These are phyloP conservation scores for Nectriaceae sp. DNA, from an alignment of 2,329 filamentous ascomycete species.

Conservation along the genomic window DNA sequence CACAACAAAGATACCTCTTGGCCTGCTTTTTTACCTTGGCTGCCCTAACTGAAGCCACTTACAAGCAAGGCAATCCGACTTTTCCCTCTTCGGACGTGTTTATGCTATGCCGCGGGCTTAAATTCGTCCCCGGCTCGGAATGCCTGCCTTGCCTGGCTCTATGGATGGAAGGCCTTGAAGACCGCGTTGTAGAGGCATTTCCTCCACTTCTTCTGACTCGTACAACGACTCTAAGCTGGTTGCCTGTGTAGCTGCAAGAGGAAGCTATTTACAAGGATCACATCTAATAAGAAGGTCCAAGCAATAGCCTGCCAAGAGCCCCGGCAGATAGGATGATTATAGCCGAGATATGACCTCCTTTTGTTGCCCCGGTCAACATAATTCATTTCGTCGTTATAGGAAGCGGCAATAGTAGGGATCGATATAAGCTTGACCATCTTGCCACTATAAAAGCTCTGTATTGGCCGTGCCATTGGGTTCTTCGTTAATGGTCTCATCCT, in stretches of 20 bases:
- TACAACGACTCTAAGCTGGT: slow-evolving; percentile 1
- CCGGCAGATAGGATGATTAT: slow-evolving; percentile 6
- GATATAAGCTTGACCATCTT: slow-evolving; percentile 3
- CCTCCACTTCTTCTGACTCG: slow-evolving; percentile 2
- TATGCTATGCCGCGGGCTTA: slow-evolving; percentile 9
- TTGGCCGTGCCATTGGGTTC: slow-evolving; percentile 3
- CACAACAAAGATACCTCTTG: no score
- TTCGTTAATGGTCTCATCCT: slow-evolving; percentile 5
- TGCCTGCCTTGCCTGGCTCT: not conserved
- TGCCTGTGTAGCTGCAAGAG: slow-evolving; percentile 3
- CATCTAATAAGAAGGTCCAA: slow-evolving; percentile 16
- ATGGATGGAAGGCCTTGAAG: not conserved
- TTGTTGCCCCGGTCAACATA: slow-evolving; percentile 14
- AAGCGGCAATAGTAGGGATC: slow-evolving; percentile 3
- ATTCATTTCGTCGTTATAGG: slow-evolving; percentile 15
- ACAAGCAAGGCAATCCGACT: slow-evolving; percentile 4
- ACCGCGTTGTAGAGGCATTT: slow-evolving; percentile 1
- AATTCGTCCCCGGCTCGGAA: slow-evolving; percentile 6
- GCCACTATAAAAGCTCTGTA: slow-evolving; percentile 10
- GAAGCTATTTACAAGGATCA: slow-evolving; percentile 10
- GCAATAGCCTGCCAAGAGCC: slow-evolving; percentile 14
- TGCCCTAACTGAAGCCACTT: slow-evolving; percentile 1
- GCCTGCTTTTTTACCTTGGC: not conserved
- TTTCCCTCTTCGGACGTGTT: slow-evolving; percentile 8
- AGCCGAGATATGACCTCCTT: slow-evolving; percentile 1